These are phyloP conservation scores for Rhipidocladum racemiflorum DNA, from an alignment of 176 grass and related monocot genomes.

Conservation along the genomic window DNA sequence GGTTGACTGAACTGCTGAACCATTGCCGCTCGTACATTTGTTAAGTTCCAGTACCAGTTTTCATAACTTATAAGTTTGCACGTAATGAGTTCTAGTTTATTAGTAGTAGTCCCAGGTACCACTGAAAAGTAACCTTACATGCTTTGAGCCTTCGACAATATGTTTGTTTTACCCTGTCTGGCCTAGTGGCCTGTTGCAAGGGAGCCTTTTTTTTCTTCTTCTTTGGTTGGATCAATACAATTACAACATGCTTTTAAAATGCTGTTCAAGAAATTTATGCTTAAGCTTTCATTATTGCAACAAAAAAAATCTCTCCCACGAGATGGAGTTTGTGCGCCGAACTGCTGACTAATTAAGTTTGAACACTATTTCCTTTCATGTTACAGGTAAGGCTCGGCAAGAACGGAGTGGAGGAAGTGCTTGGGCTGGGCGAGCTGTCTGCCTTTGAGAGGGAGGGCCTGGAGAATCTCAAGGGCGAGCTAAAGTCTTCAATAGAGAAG, in stretches of 20 bases:
- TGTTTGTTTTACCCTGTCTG: not conserved
- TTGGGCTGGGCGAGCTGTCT: conserved; percentile 38
- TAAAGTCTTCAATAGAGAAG: conserved; percentile 91
- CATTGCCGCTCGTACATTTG: not conserved
- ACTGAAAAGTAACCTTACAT: not conserved
- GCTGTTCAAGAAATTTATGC: not conserved
- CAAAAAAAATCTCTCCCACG: not conserved
- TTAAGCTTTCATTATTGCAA: not conserved
- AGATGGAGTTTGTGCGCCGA: not conserved
- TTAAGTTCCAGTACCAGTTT: not conserved
- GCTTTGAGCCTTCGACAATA: not conserved
- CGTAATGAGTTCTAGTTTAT: not conserved
- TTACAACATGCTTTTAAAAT: not conserved
- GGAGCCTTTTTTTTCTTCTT: not conserved
- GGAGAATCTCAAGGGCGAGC: conserved; percentile 70
- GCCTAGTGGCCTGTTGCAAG: not conserved
- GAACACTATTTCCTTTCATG: not conserved
- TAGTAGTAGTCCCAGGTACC: not conserved
- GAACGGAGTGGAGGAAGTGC: conserved; percentile 70
- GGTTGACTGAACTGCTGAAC: not conserved
- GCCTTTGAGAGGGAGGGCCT: conserved; percentile 63
- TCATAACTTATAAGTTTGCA: not conserved
- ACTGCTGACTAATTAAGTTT: not conserved
- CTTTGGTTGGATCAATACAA: not conserved
- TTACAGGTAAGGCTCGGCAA: conserved; percentile 80